Percentiles rank a stretch among this genome's conserved stretches.
phyloP scores from a whole-genome alignment of 2,329 filamentous ascomycete species.

The Biscogniauxia mediterranea region DNA sequence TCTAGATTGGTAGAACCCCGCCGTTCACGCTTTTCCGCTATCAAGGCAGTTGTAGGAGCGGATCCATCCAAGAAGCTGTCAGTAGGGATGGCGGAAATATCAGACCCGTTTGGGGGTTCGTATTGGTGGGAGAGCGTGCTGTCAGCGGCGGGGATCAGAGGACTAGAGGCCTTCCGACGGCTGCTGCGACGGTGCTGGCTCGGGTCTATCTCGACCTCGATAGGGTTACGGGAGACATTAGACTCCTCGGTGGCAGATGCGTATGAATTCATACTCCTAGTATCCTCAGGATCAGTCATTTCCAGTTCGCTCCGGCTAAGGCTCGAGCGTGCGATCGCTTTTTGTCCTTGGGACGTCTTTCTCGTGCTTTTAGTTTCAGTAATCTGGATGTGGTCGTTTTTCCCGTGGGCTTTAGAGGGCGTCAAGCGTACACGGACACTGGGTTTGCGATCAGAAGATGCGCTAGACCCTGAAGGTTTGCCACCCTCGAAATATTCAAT shows the following conservation, averaged over 20 bases:
- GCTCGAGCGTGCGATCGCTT: slow-evolving; percentile 42
- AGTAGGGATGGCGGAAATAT: slow-evolving; percentile 74
- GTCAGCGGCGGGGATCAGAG: slow-evolving; percentile 56
- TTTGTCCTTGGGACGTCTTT: slow-evolving; percentile 58
- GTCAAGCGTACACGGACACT: slow-evolving; percentile 80
- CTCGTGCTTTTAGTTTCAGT: slow-evolving; percentile 74
- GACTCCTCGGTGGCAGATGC: slow-evolving; percentile 79
- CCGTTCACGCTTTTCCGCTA: slow-evolving; percentile 38
- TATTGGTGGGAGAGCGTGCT: slow-evolving; percentile 59
- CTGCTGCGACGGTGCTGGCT: slow-evolving; percentile 54
- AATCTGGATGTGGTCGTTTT: slow-evolving; percentile 79
- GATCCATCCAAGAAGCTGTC: slow-evolving; percentile 63
- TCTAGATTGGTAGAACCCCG: slow-evolving; percentile 41
- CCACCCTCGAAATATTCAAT: slow-evolving; percentile 94
- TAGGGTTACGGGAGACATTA: slow-evolving; percentile 71
- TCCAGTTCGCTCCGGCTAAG: slow-evolving; percentile 60
- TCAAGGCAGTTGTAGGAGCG: slow-evolving; percentile 38
- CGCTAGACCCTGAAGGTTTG: slow-evolving; percentile 53
- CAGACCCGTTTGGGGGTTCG: slow-evolving; percentile 67
- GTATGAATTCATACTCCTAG: slow-evolving; percentile 67
- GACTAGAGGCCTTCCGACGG: slow-evolving; percentile 62
- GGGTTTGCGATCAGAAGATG: slow-evolving; percentile 66
- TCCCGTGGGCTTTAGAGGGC: slow-evolving; percentile 65
- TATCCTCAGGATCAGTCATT: slow-evolving; percentile 55
- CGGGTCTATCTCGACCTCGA: slow-evolving; percentile 85